A percentile compares a stretch with the other conserved stretches of the same genome.
Evolutionary conservation across 169 alveolate species (phyloP).

Genomic region (Eimeria acervulina): DNA sequence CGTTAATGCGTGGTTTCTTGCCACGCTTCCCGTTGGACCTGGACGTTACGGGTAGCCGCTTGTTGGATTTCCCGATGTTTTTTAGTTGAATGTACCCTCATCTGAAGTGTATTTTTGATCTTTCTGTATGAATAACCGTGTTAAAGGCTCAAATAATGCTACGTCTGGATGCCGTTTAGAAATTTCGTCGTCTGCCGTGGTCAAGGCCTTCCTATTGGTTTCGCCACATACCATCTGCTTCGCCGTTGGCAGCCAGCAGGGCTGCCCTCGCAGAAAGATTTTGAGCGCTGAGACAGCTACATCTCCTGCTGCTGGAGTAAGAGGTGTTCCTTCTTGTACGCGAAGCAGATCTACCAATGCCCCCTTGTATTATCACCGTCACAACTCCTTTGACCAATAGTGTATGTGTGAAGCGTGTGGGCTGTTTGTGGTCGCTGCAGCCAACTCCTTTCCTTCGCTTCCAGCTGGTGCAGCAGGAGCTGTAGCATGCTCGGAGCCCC

Average conservation of each 20-base stretch:
- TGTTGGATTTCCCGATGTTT: neutral
- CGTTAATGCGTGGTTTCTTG: neutral
- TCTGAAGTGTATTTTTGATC: neutral
- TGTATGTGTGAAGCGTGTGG: neutral
- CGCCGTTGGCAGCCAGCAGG: neutral
- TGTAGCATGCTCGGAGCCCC: slow-evolving; percentile 3
- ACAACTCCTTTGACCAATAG: neutral
- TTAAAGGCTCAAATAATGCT: neutral
- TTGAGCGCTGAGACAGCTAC: neutral
- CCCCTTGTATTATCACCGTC: neutral
- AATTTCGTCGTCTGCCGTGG: neutral
- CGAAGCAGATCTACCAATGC: neutral
- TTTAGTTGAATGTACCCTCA: neutral
- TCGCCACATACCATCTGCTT: neutral
- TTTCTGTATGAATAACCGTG: neutral
- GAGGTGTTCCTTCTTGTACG: neutral
- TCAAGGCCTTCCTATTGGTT: neutral
- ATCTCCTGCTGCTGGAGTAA: neutral
- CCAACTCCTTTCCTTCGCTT: neutral
- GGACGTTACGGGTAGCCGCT: neutral
- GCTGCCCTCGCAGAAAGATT: neutral
- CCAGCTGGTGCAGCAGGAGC: neutral
- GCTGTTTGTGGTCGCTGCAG: neutral
- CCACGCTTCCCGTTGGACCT: neutral
- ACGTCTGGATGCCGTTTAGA: neutral